These are phyloP conservation scores for Paragyromitra xinjiangensis DNA, from an alignment of 495 filamentous ascomycete genomes.

Conservation along the genomic window DNA sequence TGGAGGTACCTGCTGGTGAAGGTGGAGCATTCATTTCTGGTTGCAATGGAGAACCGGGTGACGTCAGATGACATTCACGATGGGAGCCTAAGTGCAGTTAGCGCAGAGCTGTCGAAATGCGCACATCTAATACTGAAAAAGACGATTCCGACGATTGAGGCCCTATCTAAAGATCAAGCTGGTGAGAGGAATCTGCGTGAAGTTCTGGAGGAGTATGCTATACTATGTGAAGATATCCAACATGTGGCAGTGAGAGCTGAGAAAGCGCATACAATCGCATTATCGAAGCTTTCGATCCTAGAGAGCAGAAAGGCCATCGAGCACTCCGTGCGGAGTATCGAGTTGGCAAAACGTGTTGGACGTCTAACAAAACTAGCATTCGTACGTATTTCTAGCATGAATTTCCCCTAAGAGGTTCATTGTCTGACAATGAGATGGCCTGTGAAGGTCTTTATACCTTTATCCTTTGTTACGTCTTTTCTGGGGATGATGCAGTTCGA, in stretches of 20 bases:
- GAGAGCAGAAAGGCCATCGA: constrained; percentile 26
- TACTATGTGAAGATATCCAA: constrained; percentile 9
- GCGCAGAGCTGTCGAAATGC: constrained; percentile 24
- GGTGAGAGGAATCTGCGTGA: not conserved
- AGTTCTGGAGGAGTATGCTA: constrained; percentile 12
- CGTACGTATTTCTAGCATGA: not conserved
- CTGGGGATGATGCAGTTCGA: constrained; percentile 31
- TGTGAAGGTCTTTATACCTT: constrained; percentile 27
- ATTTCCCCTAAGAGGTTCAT: not conserved
- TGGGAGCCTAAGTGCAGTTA: constrained; percentile 12
- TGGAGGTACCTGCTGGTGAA: constrained; percentile 18
- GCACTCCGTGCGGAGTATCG: constrained; percentile 16
- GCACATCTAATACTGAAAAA: constrained; percentile 11
- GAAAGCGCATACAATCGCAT: constrained; percentile 11
- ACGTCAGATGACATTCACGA: not conserved
- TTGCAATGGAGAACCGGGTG: constrained; percentile 12
- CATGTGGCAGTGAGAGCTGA: constrained; percentile 19
- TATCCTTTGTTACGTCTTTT: constrained; percentile 23
- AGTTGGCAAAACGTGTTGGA: constrained; percentile 16
- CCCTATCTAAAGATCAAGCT: not conserved
- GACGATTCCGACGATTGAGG: constrained; percentile 27
- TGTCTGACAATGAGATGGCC: not conserved
- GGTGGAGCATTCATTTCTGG: constrained; percentile 16
- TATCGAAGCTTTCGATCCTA: constrained; percentile 7
- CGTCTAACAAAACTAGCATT: constrained; percentile 20